Percentiles rank a stretch among this genome's conserved stretches.
Conservation (phyloP, 192 early-diverging fungal species). For the Coemansia sp. region DNA sequence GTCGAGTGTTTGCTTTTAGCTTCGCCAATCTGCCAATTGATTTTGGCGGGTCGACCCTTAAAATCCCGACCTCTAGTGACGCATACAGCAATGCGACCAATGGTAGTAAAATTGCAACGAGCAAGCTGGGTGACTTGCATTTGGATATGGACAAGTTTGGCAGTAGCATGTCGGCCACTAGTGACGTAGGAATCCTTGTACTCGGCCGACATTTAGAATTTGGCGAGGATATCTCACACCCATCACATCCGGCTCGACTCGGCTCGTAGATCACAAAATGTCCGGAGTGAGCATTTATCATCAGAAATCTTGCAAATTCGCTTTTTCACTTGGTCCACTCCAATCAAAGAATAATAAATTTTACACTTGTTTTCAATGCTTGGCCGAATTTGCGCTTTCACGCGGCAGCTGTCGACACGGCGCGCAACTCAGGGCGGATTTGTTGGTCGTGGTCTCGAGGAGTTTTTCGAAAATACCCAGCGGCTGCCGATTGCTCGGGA, state of each 20-base stretch:
- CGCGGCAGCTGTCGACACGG: slow-evolving; percentile 43
- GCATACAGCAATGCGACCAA: too few relatives aligned
- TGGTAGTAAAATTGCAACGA: not conserved
- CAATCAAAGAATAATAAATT: not conserved
- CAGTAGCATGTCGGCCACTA: not conserved
- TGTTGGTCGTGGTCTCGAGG: slow-evolving; percentile 58
- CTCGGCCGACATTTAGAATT: not conserved
- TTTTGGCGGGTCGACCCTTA: not conserved
- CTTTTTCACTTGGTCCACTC: not conserved
- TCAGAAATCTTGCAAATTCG: not conserved
- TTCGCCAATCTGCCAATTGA: slow-evolving; percentile 15
- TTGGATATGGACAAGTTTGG: not conserved
- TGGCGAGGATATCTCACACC: too few relatives aligned
- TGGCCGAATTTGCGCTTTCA: slow-evolving; percentile 18
- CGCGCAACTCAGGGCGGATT: slow-evolving; percentile 48
- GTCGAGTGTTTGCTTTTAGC: slow-evolving; percentile 15
- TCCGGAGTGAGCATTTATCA: not conserved
- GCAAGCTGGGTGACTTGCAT: not conserved
- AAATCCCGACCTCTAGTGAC: not conserved
- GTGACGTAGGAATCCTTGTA: not conserved
- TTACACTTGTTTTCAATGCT: slow-evolving; percentile 23
- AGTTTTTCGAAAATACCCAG: slow-evolving; percentile 61
- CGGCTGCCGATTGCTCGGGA: slow-evolving; percentile 52
- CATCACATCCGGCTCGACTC: not conserved
- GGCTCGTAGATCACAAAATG: not conserved